Base-by-base conservation (phyloP, 176 grass and related monocot genomes). In the Otatea glauca region DNA sequence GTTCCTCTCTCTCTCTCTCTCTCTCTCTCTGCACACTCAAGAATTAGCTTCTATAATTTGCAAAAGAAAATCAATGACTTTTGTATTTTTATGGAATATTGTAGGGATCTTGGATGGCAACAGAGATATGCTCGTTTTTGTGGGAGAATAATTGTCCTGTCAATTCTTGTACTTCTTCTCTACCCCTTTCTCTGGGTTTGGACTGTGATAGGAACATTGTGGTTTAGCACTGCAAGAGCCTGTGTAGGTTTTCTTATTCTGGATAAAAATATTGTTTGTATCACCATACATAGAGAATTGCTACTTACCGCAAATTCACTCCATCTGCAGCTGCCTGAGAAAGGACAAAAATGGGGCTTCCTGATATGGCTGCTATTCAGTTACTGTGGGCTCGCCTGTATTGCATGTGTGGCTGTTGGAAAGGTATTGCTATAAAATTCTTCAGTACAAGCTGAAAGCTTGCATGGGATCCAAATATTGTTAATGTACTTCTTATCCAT, bases 331-430 rank as follows among this genome's bases (percentile, higher is more conserved):
- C 80, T 99, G 76, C 93, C 97, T 3, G 93, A 94, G 64, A 92
- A 99, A 96, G 97, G 93, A 45, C 97, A 96, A 77, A 99, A 99
- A 82, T 99, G 97, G 97, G 97, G 92, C 45, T 99, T 99, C 88
- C 86, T 99, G 41, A 99, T 99, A 89, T 99, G 97, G 93, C 72
- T 99, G 68, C 88, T 99, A 55, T 99, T 99, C 75, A 99, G 97
- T 77, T 99, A 99, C 68, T 96, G 93, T 84, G 91, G 91, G 18
- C 90, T 99, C 0, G 81, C 92, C 21, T 96, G 97, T 78, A 99
- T 99, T 86, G 90, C 93, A 14, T 99, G 88, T 47, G 89, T 99
- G 70, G 89, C 93, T 89, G 75, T 91, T 72, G 97, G 92, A 82
- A 99, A 99, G 97, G 96, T 99, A 84, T 16, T 56, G 14, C 70